Conservation (phyloP, 306 rosid genomes). For the Carpinus fangiana region DNA sequence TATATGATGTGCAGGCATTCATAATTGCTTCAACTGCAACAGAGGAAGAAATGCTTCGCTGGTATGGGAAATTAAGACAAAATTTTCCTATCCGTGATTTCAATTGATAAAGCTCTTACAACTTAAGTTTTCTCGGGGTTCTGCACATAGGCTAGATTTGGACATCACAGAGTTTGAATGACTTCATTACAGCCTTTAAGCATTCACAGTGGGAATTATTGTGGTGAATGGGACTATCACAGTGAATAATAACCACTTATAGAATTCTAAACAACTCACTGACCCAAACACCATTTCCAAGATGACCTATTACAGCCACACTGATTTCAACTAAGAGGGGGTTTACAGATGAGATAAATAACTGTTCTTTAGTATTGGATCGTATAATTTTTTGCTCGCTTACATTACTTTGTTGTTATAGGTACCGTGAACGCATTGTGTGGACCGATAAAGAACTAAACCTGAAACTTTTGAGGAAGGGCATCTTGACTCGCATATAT, state of each 20-base stretch:
- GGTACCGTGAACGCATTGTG: constrained; percentile 88
- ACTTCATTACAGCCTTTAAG: background rate
- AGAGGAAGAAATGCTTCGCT: constrained; percentile 90
- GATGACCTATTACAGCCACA: background rate
- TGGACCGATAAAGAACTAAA: constrained; percentile 73
- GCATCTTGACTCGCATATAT: constrained; percentile 80
- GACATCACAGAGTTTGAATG: background rate
- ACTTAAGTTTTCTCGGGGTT: background rate
- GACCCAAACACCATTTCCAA: background rate
- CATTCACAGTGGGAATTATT: background rate
- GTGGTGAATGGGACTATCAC: background rate
- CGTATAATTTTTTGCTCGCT: constrained; percentile 1
- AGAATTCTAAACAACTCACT: background rate
- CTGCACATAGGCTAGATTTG: background rate
- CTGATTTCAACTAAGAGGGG: background rate
- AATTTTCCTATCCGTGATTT: background rate
- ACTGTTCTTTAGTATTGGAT: constrained; percentile 12
- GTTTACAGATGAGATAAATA: background rate
- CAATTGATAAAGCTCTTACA: background rate
- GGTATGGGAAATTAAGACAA: constrained; percentile 41
- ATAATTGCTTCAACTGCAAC: constrained; percentile 98
- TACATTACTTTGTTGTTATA: constrained; percentile 33
- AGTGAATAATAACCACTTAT: background rate
- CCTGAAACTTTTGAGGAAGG: constrained; percentile 76
- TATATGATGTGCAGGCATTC: constrained; percentile 65